Evolutionary conservation across 23 red algal species (phyloP), one percentile per base, ranked within the genome.

Genomic region (Gracilaria domingensis): DNA sequence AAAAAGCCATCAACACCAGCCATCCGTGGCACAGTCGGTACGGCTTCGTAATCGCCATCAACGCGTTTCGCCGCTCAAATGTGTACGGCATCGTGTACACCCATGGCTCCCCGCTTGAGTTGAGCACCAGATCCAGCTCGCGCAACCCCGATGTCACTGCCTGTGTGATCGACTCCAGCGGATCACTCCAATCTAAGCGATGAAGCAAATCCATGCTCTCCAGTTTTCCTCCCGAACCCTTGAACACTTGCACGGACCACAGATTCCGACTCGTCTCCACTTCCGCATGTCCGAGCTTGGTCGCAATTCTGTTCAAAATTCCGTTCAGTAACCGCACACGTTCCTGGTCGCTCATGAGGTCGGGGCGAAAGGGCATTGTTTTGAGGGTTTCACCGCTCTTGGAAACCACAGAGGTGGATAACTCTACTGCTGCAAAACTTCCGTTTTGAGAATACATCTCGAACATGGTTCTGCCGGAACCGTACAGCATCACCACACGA

Each of bases 331-430:
- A 64, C 8, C 28, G 5, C 59, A 28, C 28, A 28, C 21, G 59
- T 30, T 64, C 59, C 59, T n/a, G 8, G 21, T 64, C 59, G 59
- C 59, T 64, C 59, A 30, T 28, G 28, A 64, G 59, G 28, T 64
- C 59, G 21, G 59, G 59, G 4, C 59, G 59, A 18, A 64, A 64
- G 21, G 59, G 59, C 59, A 64, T 64, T 18, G 59, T 64, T 64
- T 30, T 64, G 28, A 64, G 21, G 28, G 4, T n/a, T 20, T 28
- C 59, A 6, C 59, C 59, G 21, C 59, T 30, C 28, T 64, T 64
- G n/a, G 59, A 64, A 18, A 11, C 8, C 59, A 64, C 21, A 64
- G 28, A 64, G 21, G 59, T 64, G n/a, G 59, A 64, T 8, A 64
- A 30, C n/a, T 64, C 59, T 8, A 64, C 28, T 4, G 59, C 28